These are phyloP conservation scores for Dictyostelium firmibasis DNA, from an alignment of 78 protist genomes.

Conservation along the genomic window DNA sequence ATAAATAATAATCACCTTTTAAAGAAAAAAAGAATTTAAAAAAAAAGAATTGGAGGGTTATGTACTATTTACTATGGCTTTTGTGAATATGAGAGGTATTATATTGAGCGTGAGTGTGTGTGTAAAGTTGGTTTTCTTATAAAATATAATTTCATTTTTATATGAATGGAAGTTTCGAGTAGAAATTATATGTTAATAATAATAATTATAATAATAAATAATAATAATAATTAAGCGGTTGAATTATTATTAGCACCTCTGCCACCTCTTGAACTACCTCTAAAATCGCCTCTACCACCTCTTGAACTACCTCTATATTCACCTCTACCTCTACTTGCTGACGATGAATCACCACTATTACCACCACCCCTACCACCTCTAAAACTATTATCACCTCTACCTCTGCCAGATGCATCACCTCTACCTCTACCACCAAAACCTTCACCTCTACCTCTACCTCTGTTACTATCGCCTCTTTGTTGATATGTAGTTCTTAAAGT, in stretches of 20 bases:
- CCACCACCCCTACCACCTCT: background rate
- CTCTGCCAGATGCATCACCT: slow-evolving; percentile 41
- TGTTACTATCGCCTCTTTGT: background rate
- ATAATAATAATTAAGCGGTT: background rate
- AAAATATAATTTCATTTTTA: background rate
- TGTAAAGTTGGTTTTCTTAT: background rate
- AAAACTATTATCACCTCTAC: slow-evolving; percentile 8
- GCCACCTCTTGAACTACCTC: slow-evolving; percentile 18
- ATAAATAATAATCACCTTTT: background rate
- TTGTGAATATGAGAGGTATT: background rate
- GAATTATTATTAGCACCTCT: slow-evolving; percentile 6
- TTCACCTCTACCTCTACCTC: slow-evolving; percentile 5
- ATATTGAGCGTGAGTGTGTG: too few species aligned
- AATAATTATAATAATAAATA: too few species aligned
- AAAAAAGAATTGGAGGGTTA: background rate
- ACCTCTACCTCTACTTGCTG: background rate
- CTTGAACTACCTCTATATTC: background rate
- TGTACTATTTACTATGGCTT: background rate
- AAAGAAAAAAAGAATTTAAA: too few species aligned
- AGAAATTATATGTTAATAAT: too few species aligned
- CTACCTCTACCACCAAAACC: slow-evolving; percentile 12
- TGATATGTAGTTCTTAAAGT: slow-evolving; percentile 6
- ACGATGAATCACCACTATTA: slow-evolving; percentile 1
- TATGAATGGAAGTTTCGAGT: background rate
- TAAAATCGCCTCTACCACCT: slow-evolving; percentile 15